Conservation (phyloP, 192 early-diverging fungal species). For the Funneliformis mosseae region DNA sequence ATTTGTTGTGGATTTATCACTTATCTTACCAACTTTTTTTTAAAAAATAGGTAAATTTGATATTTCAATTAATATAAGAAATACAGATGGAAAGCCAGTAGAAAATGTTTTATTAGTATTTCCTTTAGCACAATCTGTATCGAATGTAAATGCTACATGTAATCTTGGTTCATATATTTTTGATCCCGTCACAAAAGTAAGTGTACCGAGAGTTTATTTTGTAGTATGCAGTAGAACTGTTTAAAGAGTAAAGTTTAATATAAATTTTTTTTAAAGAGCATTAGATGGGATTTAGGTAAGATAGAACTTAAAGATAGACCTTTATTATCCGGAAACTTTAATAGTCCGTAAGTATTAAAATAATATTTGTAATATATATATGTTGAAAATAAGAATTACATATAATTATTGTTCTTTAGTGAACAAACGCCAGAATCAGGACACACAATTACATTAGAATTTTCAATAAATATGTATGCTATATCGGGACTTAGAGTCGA, state of each 20-base stretch:
- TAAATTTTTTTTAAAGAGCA: slow-evolving; percentile 6
- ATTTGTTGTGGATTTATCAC: background rate
- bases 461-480: slow-evolving; percentile 70
- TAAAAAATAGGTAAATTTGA: slow-evolving; percentile 63
- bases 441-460: slow-evolving; percentile 64
- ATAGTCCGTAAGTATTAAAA: slow-evolving; percentile 8
- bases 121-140: slow-evolving; percentile 59
- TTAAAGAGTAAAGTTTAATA: background rate
- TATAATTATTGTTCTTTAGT: slow-evolving; percentile 32
- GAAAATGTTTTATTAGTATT: slow-evolving; percentile 66
- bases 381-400: background rate
- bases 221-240: background rate
- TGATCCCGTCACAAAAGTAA: slow-evolving; percentile 67
- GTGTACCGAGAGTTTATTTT: background rate
- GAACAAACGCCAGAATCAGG: slow-evolving; percentile 50
- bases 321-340: slow-evolving; percentile 62
- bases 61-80: slow-evolving; percentile 64
- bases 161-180: slow-evolving; percentile 69
- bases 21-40: background rate
- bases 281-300: slow-evolving; percentile 70
- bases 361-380: background rate
- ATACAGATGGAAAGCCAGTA: slow-evolving; percentile 65
- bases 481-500: slow-evolving; percentile 76
- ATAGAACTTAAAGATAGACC: slow-evolving; percentile 60
- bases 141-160: slow-evolving; percentile 61